phyloP scores from a whole-genome alignment of 352 stramenopile genomes.

The Phytophthora crassamura region DNA sequence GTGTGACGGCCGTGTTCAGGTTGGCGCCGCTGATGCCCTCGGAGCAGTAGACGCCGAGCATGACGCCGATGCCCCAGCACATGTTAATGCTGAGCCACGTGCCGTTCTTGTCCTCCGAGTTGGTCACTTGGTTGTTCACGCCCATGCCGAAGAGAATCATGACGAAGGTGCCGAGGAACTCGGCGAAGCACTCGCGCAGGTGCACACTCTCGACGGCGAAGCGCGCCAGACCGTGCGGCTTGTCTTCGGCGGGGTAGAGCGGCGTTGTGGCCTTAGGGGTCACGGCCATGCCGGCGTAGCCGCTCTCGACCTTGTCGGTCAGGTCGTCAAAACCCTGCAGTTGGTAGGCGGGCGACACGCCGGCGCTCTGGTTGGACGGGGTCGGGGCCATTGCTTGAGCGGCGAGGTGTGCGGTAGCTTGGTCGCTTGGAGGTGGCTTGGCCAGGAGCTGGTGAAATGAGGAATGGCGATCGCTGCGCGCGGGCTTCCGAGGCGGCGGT shows the following conservation, averaged over 20 bases:
- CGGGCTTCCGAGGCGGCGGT: neutral
- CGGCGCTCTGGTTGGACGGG: constrained; percentile 6
- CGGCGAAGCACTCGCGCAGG: too few relatives aligned
- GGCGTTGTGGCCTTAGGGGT: too few relatives aligned
- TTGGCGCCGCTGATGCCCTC: constrained; percentile 39
- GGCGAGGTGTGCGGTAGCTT: constrained; percentile 11
- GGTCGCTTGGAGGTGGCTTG: constrained; percentile 11
- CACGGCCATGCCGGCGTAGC: too few relatives aligned
- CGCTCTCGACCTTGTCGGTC: too few relatives aligned
- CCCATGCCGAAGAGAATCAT: constrained; percentile 52
- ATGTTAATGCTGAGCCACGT: too few relatives aligned
- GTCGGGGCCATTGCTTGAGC: constrained; percentile 5
- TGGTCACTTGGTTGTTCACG: too few relatives aligned
- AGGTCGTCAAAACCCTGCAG: constrained; percentile 20
- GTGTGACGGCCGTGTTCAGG: constrained; percentile 59
- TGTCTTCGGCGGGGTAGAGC: too few relatives aligned
- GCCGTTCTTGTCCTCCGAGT: too few relatives aligned
- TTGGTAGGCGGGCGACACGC: constrained; percentile 16
- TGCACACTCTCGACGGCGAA: too few relatives aligned
- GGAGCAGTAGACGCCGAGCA: too few relatives aligned
- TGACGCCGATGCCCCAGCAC: constrained; percentile 40
- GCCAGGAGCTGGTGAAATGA: constrained; percentile 23
- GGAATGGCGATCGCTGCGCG: constrained; percentile 5
- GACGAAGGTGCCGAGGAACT: too few relatives aligned
- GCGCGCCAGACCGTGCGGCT: too few relatives aligned